Percentiles rank a stretch among this genome's conserved stretches.
phyloP scores from a whole-genome alignment of 306 rosid species.

The Cicer cuneatum region DNA sequence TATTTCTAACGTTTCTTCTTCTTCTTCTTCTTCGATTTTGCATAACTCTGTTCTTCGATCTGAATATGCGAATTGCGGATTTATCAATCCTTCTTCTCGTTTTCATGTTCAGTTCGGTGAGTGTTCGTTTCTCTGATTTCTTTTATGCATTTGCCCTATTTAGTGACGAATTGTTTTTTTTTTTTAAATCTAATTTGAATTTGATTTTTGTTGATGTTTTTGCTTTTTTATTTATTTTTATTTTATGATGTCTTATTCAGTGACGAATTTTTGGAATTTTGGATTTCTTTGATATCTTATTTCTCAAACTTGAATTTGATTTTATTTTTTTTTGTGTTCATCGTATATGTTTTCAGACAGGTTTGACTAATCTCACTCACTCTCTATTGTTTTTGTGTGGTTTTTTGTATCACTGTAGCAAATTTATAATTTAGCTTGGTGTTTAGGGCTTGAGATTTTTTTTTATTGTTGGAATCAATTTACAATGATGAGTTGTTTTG shows the following conservation, averaged over 20 bases:
- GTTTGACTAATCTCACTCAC: background rate
- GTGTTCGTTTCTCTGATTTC: background rate
- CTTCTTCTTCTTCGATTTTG: constrained; percentile 4
- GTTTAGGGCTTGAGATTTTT: background rate
- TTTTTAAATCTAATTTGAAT: background rate
- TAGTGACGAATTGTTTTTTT: no score
- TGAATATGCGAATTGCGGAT: constrained; percentile 9
- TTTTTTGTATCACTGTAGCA: background rate
- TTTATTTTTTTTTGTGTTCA: background rate
- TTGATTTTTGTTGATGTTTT: background rate
- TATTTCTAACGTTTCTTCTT: background rate
- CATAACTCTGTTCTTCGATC: background rate
- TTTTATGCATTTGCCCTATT: background rate
- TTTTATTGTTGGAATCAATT: background rate
- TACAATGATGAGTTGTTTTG: background rate
- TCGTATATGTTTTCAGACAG: background rate
- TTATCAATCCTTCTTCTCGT: background rate
- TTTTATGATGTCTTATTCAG: background rate
- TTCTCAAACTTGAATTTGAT: background rate
- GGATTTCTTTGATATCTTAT: background rate
- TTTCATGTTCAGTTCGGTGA: constrained; percentile 1
- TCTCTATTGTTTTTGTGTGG: background rate
- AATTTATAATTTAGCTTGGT: background rate
- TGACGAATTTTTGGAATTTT: background rate
- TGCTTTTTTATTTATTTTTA: background rate